Evolutionary conservation across 345 rosid species (phyloP).

Genomic region (Corchorus olitorius): DNA sequence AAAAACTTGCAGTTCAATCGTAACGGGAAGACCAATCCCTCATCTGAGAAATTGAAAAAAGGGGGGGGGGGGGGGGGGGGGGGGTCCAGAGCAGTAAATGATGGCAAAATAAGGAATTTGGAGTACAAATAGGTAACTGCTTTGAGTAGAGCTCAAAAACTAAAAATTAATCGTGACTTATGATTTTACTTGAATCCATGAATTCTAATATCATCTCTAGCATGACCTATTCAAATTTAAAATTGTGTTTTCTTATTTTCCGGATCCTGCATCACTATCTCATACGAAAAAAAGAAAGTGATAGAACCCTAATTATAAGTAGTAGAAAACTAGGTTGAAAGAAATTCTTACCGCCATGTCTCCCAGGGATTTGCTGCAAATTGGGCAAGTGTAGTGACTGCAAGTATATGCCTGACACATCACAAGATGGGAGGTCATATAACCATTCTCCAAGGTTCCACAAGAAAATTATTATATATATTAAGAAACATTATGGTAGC

Average conservation of each 20-base stretch:
- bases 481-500: background rate
- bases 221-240: background rate
- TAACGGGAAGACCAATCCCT: background rate
- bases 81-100: background rate
- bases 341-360: constrained; percentile 78
- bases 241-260: background rate
- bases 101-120: background rate
- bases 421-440: constrained; percentile 7
- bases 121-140: background rate
- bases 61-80: background rate
- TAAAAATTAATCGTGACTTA: background rate
- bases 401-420: constrained; percentile 82
- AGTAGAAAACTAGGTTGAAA: background rate
- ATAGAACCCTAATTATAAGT: background rate
- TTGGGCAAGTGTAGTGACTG: constrained; percentile 90
- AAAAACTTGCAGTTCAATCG: background rate
- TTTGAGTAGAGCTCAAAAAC: background rate
- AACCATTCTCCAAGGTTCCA: background rate
- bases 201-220: background rate
- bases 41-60: background rate
- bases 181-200: background rate
- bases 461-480: background rate
- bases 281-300: constrained; percentile 3
- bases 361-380: constrained; percentile 93
- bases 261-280: background rate